A percentile compares a stretch with the other conserved stretches of the same genome.
These are phyloP conservation scores for Bjerkandera adusta DNA, from an alignment of 1,284 basidiomycete genomes.

Conservation along the genomic window DNA sequence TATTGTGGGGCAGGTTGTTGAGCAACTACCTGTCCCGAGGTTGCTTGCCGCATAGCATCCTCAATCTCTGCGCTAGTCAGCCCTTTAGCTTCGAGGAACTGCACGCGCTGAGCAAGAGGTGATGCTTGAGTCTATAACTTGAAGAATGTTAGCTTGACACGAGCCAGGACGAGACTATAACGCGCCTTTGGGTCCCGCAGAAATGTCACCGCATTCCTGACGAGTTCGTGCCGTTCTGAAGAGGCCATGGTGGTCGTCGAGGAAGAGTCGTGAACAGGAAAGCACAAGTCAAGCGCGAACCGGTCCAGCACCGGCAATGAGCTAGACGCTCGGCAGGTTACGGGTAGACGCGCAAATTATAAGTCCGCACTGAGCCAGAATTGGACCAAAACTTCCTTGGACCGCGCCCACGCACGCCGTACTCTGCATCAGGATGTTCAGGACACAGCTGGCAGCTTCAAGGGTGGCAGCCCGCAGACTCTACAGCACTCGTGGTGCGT, in stretches of 20 bases:
- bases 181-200: conserved; percentile 73
- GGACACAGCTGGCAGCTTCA: conserved; percentile 46
- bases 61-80: conserved; percentile 86
- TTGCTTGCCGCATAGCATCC: conserved; percentile 71
- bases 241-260: conserved; percentile 36
- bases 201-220: conserved; percentile 81
- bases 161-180: conserved; percentile 4
- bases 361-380: too few species aligned
- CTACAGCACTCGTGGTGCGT: conserved; percentile 46
- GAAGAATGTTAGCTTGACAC: conserved; percentile 10
- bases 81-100: conserved; percentile 95
- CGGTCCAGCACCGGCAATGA: background rate
- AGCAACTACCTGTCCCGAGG: conserved; percentile 29
- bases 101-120: conserved; percentile 80
- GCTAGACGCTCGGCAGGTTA: too few species aligned
- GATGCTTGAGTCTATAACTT: conserved; percentile 64
- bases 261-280: background rate
- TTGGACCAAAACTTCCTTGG: too few species aligned
- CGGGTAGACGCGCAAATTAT: conserved; percentile 13
- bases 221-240: conserved; percentile 65
- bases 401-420: conserved; percentile 17
- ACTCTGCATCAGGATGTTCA: conserved; percentile 33
- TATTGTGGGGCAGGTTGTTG: conserved; percentile 22
- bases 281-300: background rate
- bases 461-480: conserved; percentile 50